Conservation (phyloP, 441 rosid genomes). For the Mallotus repandus region DNA sequence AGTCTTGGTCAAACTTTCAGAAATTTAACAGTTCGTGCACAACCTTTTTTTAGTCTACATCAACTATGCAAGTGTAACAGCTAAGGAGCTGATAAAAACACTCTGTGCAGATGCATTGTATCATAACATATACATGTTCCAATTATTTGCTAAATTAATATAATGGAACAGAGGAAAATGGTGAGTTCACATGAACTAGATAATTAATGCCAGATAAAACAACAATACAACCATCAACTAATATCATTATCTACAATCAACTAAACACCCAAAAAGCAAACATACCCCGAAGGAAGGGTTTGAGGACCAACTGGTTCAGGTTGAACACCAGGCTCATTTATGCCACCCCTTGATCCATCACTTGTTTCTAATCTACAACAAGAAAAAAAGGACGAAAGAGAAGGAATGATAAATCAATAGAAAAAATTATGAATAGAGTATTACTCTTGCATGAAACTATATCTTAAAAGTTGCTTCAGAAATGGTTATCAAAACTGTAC, state of each 20-base stretch:
- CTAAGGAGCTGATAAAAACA: neutral
- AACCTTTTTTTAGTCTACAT: too few relatives aligned
- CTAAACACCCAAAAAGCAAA: neutral
- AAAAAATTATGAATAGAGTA: conserved; percentile 4
- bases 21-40: too few relatives aligned
- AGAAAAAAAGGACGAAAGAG: too few relatives aligned
- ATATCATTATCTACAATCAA: neutral
- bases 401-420: neutral
- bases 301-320: conserved; percentile 46
- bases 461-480: neutral
- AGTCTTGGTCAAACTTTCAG: too few relatives aligned
- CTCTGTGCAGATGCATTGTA: neutral
- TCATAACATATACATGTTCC: neutral
- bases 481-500: neutral
- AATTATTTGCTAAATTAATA: neutral
- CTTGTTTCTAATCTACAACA: conserved; percentile 44
- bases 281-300: conserved; percentile 62
- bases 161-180: neutral
- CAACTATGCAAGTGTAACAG: too few relatives aligned
- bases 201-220: neutral
- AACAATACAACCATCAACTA: neutral
- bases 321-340: conserved; percentile 26
- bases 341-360: conserved; percentile 41
- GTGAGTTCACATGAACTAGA: neutral
- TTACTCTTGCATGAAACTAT: neutral